Conservation (phyloP, 352 stramenopile genomes). For the Pythium guiyangense region DNA sequence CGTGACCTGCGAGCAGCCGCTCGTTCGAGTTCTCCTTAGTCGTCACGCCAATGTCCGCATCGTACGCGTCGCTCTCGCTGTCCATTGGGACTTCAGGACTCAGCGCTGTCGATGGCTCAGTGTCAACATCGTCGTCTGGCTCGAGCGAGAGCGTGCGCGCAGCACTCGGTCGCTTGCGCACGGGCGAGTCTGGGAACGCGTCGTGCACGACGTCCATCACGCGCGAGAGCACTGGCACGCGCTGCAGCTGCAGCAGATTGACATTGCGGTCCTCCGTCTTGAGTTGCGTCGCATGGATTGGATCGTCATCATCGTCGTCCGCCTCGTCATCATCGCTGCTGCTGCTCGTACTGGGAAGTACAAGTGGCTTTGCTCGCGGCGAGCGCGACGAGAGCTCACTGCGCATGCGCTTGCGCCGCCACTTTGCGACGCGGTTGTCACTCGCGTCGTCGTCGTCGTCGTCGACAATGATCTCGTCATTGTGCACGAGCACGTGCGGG, state of each 20-base stretch:
- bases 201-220: too few relatives aligned
- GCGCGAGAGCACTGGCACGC: too few relatives aligned
- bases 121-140: background rate
- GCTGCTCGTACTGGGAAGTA: too few relatives aligned
- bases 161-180: too few relatives aligned
- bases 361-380: too few relatives aligned
- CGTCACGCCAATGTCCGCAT: conserved; percentile 8
- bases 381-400: background rate
- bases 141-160: background rate
- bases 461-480: conserved; percentile 14
- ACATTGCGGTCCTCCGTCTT: too few relatives aligned
- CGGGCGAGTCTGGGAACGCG: too few relatives aligned
- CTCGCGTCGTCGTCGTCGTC: conserved; percentile 9
- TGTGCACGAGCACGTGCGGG: conserved; percentile 13
- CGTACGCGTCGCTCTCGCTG: background rate
- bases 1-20: background rate
- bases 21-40: conserved; percentile 11
- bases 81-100: background rate
- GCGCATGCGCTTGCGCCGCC: background rate
- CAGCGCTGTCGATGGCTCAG: too few relatives aligned
- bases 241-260: too few relatives aligned
- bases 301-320: too few relatives aligned
- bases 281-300: too few relatives aligned
- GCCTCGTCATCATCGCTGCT: too few relatives aligned
- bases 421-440: background rate